Evolutionary conservation across 805 yeast species (phyloP), one percentile per base, ranked within the genome.

Genomic region (Hanseniaspora taiwanica): DNA sequence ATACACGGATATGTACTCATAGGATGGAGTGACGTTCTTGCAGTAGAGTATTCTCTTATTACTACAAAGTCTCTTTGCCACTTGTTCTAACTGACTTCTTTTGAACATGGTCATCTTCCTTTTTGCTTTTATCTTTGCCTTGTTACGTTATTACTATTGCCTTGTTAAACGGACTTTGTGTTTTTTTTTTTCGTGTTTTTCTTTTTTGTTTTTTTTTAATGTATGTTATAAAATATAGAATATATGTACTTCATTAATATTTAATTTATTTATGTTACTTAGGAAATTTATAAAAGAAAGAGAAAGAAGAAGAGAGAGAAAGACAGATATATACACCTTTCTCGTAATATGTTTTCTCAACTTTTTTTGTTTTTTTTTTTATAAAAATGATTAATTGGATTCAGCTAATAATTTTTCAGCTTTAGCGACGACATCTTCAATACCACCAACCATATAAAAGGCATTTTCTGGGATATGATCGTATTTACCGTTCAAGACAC

Each of bases 401-500:
- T 85, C 95, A 66, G 94, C 77, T 69, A 97, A 97, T 67, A 91
- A 71, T 76, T 89, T 87, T 74, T 91, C 97, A 64, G 96, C 97
- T 80, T 91, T 91, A 65, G 96, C 93, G 66, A 86, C 69, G 59
- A 79, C 98, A 71, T 91, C 98, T 68, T 87, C 96, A 62, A 91
- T 87, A 75, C 95, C 95, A 75, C 98, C 98, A 71, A 91, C 98
- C 98, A 91, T 91, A 73, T 91, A 91, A 94, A 91, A 91, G 60
- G 98, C 98, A 66, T 81, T 83, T 76, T 91, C 98, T 66, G 98
- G 98, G 62, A 91, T 79, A 74, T 81, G 80, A 72, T 91, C 98
- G 76, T 91, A 86, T 78, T 91, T 91, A 74, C 98, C 98, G 31
- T 76, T 96, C 62, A 91, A 78, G 60, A 91, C 95, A 62, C 78